Evolutionary conservation across 495 filamentous ascomycete species (phyloP), one percentile per base, ranked within the genome.

Genomic region (Penicillium robsamsonii): DNA sequence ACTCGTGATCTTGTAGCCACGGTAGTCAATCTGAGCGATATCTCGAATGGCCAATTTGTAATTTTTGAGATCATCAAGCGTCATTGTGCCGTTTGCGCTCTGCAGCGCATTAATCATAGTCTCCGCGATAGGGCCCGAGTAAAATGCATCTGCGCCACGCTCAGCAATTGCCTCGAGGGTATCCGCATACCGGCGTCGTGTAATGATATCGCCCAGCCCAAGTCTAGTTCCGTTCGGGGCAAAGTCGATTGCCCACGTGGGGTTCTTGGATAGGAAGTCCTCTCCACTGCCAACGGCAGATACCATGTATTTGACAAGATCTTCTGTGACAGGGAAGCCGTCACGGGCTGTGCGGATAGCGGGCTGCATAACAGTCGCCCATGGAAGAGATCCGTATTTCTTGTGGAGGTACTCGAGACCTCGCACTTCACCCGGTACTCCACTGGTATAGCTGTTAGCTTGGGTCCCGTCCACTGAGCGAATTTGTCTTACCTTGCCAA

Each of bases 161-260:
- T 81, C 65, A 1, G 89, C 88, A 64, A 97, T 88, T 5, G 78
- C 76, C 55, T 92, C 84, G 0, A 97, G 78, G 0, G 91, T 92
- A 55, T 88, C 73, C 11, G 89, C 92, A 67, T 88, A 92, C 20
- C 92, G 80, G 59, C 83, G 86, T 25, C 91, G 76, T 0, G 89
- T 92, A 50, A 97, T 88, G 0, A 70, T 86, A 37, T 96, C 90
- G 11, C 87, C 88, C 9, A 91, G 66, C 11, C 78, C 77, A 0
- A 96, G 63, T 3, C 87, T 73, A 1, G 80, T 87, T 4, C 87
- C 87, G 50, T 92, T 86, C 0, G 92, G 92, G 13, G 92, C 91
- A 69, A 96, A 97, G 58, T 97, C 92, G 20, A 88, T 64, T 4
- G 91, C 89, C 87, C 89, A 96, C 1, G 81, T 79, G 0, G 89